Base-by-base conservation (phyloP, 345 rosid species). In the Crucihimalaya himalaica region DNA sequence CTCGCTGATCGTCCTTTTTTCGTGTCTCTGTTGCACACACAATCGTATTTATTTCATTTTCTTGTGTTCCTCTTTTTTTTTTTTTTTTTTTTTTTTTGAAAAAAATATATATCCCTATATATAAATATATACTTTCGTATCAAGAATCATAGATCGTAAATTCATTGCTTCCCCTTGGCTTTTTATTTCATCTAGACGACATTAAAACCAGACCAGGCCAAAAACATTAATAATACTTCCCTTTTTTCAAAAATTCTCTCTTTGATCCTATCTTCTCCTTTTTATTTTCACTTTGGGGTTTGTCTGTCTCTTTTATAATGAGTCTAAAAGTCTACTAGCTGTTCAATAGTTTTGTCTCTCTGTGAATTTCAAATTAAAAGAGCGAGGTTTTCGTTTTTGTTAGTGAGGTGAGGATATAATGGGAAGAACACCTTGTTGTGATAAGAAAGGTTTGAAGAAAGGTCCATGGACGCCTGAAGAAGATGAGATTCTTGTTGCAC, bases 381-480 rank as follows among this genome's bases (percentile, higher is more conserved):
- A 29, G 31, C 31, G 31, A 16, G 58, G 25, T 12, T 65, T 35
- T 45, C 37, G 15, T 32, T 6, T 43, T 63, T 42, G 64, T 55
- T 75, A 63, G 75, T 62, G 47, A n/a, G 50, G 32, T 48, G 28
- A 68, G 54, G 48, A 11, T 16, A 34, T 42, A 63, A 93, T 94
- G 98, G 97, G 97, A 42, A 91, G 95, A 83, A 86, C 87, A 23
- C 96, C 97, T 8, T 87, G 93, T 63, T 91, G 97, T 81, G 96
- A 88, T 55, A 87, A 88, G 82, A 89, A 81, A 43, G 95, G 90
- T 35, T 79, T 94, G 70, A 94, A 91, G 85, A 94, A 89, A 84
- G 98, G 98, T 76, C 98, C 97, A 11, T 94, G 98, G 98, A 87
- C 91, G 9, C 83, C 98, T 54, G 97, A 91, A 70, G 98, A 93